Evolutionary conservation across 2,329 filamentous ascomycete species (phyloP).

Genomic region (Phaeoacremonium minimum): DNA sequence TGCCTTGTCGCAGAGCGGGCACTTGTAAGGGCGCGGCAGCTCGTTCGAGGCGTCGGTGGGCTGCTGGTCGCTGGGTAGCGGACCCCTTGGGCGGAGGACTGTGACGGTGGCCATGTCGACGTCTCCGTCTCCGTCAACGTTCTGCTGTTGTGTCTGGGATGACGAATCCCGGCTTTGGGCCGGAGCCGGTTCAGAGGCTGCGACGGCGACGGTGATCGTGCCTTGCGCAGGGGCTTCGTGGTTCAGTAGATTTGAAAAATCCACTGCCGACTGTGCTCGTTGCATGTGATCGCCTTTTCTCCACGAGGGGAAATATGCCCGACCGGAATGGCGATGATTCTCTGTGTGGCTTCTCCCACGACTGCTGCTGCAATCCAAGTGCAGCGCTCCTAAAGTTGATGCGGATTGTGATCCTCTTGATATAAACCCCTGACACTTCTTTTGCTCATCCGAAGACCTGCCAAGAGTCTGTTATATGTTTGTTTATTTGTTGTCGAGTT

Average conservation of each 20-base stretch:
- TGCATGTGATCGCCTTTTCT: slow-evolving; percentile 61
- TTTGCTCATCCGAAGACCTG: too few relatives aligned
- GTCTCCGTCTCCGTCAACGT: slow-evolving; percentile 25
- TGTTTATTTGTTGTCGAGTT: slow-evolving; percentile 1
- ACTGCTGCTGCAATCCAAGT: background rate
- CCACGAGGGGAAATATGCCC: too few relatives aligned
- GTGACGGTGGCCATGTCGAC: slow-evolving; percentile 51
- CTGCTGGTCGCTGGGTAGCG: slow-evolving; percentile 54
- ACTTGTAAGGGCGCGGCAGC: slow-evolving; percentile 95
- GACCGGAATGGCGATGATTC: background rate
- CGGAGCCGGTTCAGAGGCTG: slow-evolving; percentile 11
- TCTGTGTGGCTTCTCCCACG: too few relatives aligned
- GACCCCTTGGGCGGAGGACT: slow-evolving; percentile 59
- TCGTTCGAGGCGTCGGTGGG: slow-evolving; percentile 58
- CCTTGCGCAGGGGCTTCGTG: slow-evolving; percentile 37
- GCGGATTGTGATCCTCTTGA: background rate
- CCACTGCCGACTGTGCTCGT: slow-evolving; percentile 67
- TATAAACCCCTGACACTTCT: background rate
- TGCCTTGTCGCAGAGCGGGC: slow-evolving; percentile 94
- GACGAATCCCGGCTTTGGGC: too few relatives aligned
- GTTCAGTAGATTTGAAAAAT: slow-evolving; percentile 73
- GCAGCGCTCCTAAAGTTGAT: too few relatives aligned
- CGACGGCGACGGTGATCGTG: slow-evolving; percentile 12
- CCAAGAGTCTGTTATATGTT: too few relatives aligned
- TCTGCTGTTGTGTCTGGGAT: slow-evolving; percentile 21